These are phyloP conservation scores for Mayamaea pseudoterrestris DNA, from an alignment of 108 stramenopile genomes.

Conservation along the genomic window DNA sequence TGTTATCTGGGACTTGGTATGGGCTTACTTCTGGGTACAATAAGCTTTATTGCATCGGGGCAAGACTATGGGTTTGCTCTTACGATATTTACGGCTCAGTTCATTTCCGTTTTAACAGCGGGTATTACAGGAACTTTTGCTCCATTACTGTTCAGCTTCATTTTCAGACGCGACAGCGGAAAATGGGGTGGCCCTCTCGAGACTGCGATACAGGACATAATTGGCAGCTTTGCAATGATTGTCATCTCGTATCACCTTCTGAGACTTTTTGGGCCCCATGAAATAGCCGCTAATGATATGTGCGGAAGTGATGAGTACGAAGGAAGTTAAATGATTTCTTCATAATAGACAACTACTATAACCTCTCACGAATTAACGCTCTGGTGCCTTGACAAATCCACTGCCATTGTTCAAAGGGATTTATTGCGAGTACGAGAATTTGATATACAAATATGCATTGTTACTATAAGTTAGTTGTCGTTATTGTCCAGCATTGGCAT, in stretches of 20 bases:
- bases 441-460: too few species aligned
- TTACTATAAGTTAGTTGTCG: not conserved
- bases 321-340: too few species aligned
- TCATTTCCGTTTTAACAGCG: slow-evolving; percentile 35
- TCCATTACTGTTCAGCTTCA: slow-evolving; percentile 42
- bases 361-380: not conserved
- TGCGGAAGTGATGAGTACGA: slow-evolving; percentile 19
- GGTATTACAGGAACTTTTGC: slow-evolving; percentile 50
- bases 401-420: not conserved
- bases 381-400: not conserved
- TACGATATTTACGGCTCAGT: slow-evolving; percentile 37
- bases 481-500: not conserved
- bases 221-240: slow-evolving; percentile 56
- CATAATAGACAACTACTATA: too few species aligned
- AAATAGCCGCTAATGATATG: slow-evolving; percentile 25
- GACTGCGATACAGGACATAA: slow-evolving; percentile 60
- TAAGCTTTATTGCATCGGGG: slow-evolving; percentile 35
- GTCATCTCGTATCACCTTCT: slow-evolving; percentile 38
- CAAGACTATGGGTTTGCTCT: slow-evolving; percentile 33
- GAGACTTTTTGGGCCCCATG: slow-evolving; percentile 27
- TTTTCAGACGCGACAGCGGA: slow-evolving; percentile 34
- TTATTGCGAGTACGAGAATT: not conserved
- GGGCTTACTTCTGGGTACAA: slow-evolving; percentile 23
- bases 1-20: slow-evolving; percentile 33
- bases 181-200: slow-evolving; percentile 53